Conservation (phyloP, 176 grass and related monocot genomes). For the Avena atlantica region DNA sequence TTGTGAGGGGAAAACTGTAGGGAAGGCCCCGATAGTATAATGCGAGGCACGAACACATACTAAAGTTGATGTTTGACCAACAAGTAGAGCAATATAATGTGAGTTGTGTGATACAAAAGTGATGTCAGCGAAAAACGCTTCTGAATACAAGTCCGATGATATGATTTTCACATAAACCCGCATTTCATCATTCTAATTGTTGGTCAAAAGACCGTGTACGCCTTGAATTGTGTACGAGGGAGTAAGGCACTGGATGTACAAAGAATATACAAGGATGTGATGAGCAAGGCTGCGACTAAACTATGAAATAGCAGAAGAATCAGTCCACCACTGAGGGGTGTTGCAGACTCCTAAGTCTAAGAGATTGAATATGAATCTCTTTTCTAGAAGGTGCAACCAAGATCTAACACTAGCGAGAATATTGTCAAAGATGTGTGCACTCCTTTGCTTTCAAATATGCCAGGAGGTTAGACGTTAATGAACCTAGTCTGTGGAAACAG, state of each 20-base stretch:
- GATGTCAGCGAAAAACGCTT: background rate
- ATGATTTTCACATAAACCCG: background rate
- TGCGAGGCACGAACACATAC: background rate
- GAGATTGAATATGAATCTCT: constrained; percentile 9
- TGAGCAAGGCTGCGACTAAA: constrained; percentile 4
- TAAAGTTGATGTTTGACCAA: background rate
- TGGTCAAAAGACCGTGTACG: background rate
- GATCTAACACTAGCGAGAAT: constrained; percentile 15
- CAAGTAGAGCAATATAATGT: background rate
- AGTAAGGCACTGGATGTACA: background rate
- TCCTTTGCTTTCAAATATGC: constrained; percentile 23
- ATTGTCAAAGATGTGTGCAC: background rate
- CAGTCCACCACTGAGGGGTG: background rate
- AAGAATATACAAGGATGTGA: background rate
- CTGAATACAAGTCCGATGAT: constrained; percentile 1
- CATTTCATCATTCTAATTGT: constrained; percentile 9
- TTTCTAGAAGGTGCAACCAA: background rate
- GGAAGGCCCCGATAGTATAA: background rate
- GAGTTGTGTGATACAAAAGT: background rate
- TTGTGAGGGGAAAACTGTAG: constrained; percentile 8
- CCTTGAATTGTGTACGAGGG: background rate
- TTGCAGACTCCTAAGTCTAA: background rate
- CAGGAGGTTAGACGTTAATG: background rate
- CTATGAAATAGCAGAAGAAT: constrained; percentile 19
- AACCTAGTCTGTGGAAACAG: constrained; percentile 1